These are phyloP conservation scores for Dactylonectria estremocensis DNA, from an alignment of 2,329 filamentous ascomycete genomes.

Conservation along the genomic window DNA sequence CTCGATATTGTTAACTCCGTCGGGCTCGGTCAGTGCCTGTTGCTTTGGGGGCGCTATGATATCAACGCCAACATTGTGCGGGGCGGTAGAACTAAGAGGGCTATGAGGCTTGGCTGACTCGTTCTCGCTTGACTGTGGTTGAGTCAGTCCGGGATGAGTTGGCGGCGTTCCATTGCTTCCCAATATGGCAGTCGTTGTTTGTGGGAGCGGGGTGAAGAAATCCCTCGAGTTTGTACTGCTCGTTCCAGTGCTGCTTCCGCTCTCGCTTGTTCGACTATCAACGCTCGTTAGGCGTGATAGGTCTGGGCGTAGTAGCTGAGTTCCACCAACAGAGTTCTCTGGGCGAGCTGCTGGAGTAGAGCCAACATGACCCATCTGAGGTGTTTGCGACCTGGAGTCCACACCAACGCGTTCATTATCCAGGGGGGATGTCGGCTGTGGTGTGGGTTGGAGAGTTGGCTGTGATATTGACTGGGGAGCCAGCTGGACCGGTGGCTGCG, in stretches of 20 bases:
- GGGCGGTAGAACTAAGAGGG: neutral
- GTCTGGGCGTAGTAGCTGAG: slow-evolving; percentile 16
- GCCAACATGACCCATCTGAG: slow-evolving; percentile 12
- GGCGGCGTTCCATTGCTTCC: slow-evolving; percentile 9
- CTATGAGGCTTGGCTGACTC: slow-evolving; percentile 3
- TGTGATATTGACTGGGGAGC: slow-evolving; percentile 35
- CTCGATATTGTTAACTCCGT: slow-evolving; percentile 4
- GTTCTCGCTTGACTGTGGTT: slow-evolving; percentile 2
- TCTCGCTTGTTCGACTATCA: slow-evolving; percentile 33
- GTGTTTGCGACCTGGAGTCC: neutral
- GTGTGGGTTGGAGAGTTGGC: slow-evolving; percentile 33
- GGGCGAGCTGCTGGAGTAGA: slow-evolving; percentile 3
- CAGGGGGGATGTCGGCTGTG: slow-evolving; percentile 31
- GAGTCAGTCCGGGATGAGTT: neutral
- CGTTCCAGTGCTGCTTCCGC: slow-evolving; percentile 13
- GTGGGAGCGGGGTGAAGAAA: slow-evolving; percentile 7
- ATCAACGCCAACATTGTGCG: slow-evolving; percentile 6
- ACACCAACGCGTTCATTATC: slow-evolving; percentile 17
- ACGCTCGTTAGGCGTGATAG: slow-evolving; percentile 28
- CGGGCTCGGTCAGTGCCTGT: neutral
- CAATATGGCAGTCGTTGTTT: neutral
- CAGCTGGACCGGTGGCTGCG: slow-evolving; percentile 33
- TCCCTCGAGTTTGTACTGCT: slow-evolving; percentile 28
- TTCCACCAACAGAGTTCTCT: slow-evolving; percentile 9
- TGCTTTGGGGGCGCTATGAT: slow-evolving; percentile 16